A percentile compares a stretch with the other conserved stretches of the same genome.
These are phyloP conservation scores for Schwanniomyces pseudopolymorphus DNA, from an alignment of 805 yeast species.

Conservation along the genomic window DNA sequence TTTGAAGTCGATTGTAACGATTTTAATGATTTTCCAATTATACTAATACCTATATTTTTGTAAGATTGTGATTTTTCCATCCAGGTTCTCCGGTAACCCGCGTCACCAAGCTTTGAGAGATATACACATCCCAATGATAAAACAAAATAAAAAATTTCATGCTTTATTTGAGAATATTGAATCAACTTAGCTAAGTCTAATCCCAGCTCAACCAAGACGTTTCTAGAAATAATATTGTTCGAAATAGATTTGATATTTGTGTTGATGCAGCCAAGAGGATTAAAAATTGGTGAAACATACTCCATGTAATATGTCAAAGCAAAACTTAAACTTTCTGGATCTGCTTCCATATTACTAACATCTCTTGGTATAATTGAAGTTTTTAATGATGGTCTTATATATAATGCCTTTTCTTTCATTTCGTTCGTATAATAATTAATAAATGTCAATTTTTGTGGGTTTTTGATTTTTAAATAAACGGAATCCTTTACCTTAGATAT, in stretches of 20 bases:
- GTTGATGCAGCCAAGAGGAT: constrained; percentile 20
- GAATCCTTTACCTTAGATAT: constrained; percentile 11
- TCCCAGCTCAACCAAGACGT: constrained; percentile 22
- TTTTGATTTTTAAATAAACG: constrained; percentile 13
- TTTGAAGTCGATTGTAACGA: not conserved
- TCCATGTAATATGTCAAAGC: constrained; percentile 25
- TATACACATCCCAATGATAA: constrained; percentile 25
- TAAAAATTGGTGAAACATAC: constrained; percentile 26
- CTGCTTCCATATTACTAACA: constrained; percentile 9
- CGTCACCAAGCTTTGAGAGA: constrained; percentile 15
- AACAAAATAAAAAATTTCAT: constrained; percentile 21
- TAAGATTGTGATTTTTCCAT: constrained; percentile 12
- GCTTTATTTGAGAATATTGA: constrained; percentile 22
- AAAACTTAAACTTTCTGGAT: constrained; percentile 14
- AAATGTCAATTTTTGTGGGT: constrained; percentile 14
- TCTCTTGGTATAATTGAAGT: constrained; percentile 24
- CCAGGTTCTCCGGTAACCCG: constrained; percentile 16
- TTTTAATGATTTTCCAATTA: constrained; percentile 8
- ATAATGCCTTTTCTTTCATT: constrained; percentile 4
- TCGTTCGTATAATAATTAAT: constrained; percentile 17
- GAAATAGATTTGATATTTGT: constrained; percentile 5
- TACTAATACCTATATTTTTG: constrained; percentile 15
- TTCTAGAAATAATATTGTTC: constrained; percentile 1
- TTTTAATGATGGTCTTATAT: constrained; percentile 12
- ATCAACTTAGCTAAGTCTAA: constrained; percentile 19